phyloP scores from a whole-genome alignment of 306 rosid species.

The Quercus parvula region DNA sequence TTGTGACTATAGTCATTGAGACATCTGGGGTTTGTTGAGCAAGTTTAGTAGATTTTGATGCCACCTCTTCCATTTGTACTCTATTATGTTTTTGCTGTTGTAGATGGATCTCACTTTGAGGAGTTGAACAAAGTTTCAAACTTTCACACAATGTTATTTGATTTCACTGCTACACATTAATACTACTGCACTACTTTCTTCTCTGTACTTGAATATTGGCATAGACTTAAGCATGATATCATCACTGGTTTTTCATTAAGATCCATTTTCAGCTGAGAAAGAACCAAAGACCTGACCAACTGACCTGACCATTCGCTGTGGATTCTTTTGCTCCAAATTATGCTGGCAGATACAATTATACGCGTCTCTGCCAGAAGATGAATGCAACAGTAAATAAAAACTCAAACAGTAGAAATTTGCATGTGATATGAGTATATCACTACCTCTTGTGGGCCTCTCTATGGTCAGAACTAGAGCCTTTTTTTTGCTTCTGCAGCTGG shows the following conservation, averaged over 20 bases:
- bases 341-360: slow-evolving; percentile 4
- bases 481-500: neutral
- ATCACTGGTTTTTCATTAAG: neutral
- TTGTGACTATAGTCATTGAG: neutral
- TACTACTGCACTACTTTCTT: neutral
- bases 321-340: neutral
- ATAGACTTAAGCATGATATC: neutral
- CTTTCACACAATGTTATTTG: neutral
- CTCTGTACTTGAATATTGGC: neutral
- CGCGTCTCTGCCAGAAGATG: slow-evolving; percentile 25
- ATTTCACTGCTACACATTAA: neutral
- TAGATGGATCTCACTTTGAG: neutral
- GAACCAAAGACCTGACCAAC: neutral
- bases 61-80: slow-evolving; percentile 28
- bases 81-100: neutral
- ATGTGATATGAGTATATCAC: neutral
- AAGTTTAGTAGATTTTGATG: neutral
- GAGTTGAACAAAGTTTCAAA: neutral
- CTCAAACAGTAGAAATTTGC: slow-evolving; percentile 6
- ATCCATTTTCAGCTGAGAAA: slow-evolving; percentile 28
- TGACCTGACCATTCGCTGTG: slow-evolving; percentile 17
- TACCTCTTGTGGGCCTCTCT: neutral
- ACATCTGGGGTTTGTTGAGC: neutral
- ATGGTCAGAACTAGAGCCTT: neutral
- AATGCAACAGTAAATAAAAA: slow-evolving; percentile 39